Conservation (phyloP, 257 asterid species). For the Gentiana dahurica region DNA sequence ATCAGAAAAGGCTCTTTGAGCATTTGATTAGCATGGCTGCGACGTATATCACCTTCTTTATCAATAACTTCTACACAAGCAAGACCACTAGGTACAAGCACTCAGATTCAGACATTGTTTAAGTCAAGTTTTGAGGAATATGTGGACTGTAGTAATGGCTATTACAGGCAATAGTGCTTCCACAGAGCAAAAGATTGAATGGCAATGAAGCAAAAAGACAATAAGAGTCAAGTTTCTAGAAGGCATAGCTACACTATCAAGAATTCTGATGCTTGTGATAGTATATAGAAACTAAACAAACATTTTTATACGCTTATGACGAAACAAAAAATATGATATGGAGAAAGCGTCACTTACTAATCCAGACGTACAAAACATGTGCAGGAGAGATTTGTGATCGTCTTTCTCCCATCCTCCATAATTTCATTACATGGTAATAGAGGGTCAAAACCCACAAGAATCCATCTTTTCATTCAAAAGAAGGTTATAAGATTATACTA, state of each 20-base stretch:
- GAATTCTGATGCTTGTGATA: too few relatives aligned
- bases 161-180: background rate
- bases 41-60: constrained; percentile 5
- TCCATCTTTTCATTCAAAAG: constrained; percentile 26
- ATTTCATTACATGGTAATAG: constrained; percentile 23
- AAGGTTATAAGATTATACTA: background rate
- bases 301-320: too few relatives aligned
- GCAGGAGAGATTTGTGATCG: constrained; percentile 13
- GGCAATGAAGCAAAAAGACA: too few relatives aligned
- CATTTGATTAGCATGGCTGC: constrained; percentile 4
- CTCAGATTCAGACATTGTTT: background rate
- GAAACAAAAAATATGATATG: background rate
- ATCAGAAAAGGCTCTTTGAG: constrained; percentile 30
- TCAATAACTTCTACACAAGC: constrained; percentile 9
- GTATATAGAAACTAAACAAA: too few relatives aligned
- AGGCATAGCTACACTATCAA: too few relatives aligned
- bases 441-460: constrained; percentile 43
- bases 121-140: too few relatives aligned
- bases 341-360: constrained; percentile 29
- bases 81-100: constrained; percentile 10
- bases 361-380: constrained; percentile 27
- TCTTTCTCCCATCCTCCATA: constrained; percentile 2
- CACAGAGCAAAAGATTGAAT: background rate
- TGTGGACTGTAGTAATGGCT: too few relatives aligned
- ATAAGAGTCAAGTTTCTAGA: too few relatives aligned